Evolutionary conservation across 2,329 filamentous ascomycete genomes (phyloP), one percentile per base, ranked within the genome.

Genomic region (Alternaria panax): DNA sequence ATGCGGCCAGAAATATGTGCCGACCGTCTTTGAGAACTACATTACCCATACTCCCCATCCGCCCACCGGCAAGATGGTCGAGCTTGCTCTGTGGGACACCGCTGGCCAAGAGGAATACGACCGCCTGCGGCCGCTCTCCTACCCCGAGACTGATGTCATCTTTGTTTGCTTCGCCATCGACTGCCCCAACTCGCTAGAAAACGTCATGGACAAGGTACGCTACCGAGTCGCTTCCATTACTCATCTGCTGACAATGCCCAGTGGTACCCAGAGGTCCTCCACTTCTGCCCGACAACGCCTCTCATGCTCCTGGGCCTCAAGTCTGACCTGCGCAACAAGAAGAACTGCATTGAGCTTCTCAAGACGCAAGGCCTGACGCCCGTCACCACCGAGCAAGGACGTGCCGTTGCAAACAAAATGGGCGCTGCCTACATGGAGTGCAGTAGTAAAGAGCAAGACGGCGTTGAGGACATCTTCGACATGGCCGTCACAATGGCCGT

Each of bases 101-200:
- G 95, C 95, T 71, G 95, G 95, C 38, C 95, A 99, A 81, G 95
- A 99, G 80, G 95, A 98, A 82, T 99, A 99, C 79, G 95, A 99
- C 84, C 90, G 95, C 72, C 85, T 99, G 76, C 90, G 95, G 69
- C 95, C 95, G 45, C 88, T 99, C 51, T 98, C 94, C 43, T 99
- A 99, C 81, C 95, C 95, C 4, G 95, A 99, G 81, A 99, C 95
- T 12, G 95, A 99, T 79, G 86, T 99, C 32, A 89, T 99, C 60
- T 98, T 99, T 79, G 95, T 99, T 69, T 99, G 95, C 85, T 99
- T 99, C 80, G 95, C 95, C 66, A 97, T 99, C 75, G 95, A 99
- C 81, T 99, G 95, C 79, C 95, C 95, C 34, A 97, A 97, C 80
- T 98, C 94, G 7, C 85, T 99, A 53, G 95, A 99, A 77, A 99